Percentiles rank a stretch among this genome's conserved stretches.
Evolutionary conservation across 148 eudicot species (phyloP).

Genomic region (Rhododendron williamsianum): DNA sequence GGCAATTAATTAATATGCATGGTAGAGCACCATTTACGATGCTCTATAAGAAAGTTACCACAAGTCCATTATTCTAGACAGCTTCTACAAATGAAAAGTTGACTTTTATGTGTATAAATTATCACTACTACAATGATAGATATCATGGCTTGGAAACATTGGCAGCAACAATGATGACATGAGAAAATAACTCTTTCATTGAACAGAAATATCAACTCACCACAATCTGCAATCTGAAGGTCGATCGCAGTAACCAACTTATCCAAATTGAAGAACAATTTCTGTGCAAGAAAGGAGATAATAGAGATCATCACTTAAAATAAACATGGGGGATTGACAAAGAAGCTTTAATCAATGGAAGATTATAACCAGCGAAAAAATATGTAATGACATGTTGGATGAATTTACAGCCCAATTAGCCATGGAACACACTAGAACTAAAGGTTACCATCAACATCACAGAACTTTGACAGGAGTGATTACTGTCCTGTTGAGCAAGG

Average conservation of each 20-base stretch:
- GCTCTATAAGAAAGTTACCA: background rate
- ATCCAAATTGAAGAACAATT: conserved; percentile 66
- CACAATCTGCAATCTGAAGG: conserved; percentile 67
- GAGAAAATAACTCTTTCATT: background rate
- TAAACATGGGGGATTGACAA: background rate
- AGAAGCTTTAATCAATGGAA: background rate
- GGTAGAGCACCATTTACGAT: background rate
- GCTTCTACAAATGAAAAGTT: background rate
- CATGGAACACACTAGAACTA: background rate
- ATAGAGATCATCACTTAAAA: conserved; percentile 7
- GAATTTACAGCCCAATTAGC: background rate
- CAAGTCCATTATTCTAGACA: background rate
- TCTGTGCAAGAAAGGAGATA: conserved; percentile 46
- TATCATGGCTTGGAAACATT: background rate
- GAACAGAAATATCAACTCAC: conserved; percentile 42
- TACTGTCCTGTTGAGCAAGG: conserved; percentile 40
- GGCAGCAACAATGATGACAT: background rate
- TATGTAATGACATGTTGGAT: background rate
- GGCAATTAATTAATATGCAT: background rate
- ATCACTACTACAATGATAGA: background rate
- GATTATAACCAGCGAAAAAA: background rate
- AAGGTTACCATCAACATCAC: conserved; percentile 73
- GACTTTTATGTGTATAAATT: background rate
- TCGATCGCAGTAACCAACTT: conserved; percentile 58
- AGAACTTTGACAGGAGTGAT: conserved; percentile 25